Evolutionary conservation across 2,329 filamentous ascomycete genomes (phyloP).

Genomic region (Cercospora zeae-maydis): DNA sequence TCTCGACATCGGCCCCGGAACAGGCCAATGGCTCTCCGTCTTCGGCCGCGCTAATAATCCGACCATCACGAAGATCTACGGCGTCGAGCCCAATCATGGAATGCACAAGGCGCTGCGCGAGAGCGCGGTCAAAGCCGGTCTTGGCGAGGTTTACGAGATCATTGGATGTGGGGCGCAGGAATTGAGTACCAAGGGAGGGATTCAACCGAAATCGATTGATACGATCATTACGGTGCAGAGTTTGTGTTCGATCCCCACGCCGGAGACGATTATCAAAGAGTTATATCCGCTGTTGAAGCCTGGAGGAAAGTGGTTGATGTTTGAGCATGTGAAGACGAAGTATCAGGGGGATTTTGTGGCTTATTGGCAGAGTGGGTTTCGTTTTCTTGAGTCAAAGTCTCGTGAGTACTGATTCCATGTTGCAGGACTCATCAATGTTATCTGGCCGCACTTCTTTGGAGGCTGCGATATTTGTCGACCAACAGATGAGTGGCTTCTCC

Average conservation of each 20-base stretch:
- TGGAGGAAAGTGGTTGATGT: conserved; percentile 61
- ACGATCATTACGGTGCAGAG: conserved; percentile 60
- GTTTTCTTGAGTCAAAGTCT: not conserved
- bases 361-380: conserved; percentile 36
- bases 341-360: conserved; percentile 33
- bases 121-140: conserved; percentile 50
- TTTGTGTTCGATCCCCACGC: conserved; percentile 62
- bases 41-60: conserved; percentile 40
- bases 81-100: conserved; percentile 60
- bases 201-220: conserved; percentile 54
- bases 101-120: conserved; percentile 50
- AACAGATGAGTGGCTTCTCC: conserved; percentile 37
- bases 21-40: conserved; percentile 58
- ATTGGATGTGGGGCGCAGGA: conserved; percentile 62
- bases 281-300: conserved; percentile 58
- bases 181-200: conserved; percentile 43
- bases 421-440: conserved; percentile 31
- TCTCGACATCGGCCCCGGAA: conserved; percentile 61
- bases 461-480: conserved; percentile 37
- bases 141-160: conserved; percentile 58
- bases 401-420: not conserved
- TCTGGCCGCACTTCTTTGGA: conserved; percentile 38
- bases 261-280: conserved; percentile 52
- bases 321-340: conserved; percentile 55
- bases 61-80: conserved; percentile 50